Evolutionary conservation across 2,329 filamentous ascomycete species (phyloP), one percentile per base, ranked within the genome.

Genomic region (Fusarium luffae): DNA sequence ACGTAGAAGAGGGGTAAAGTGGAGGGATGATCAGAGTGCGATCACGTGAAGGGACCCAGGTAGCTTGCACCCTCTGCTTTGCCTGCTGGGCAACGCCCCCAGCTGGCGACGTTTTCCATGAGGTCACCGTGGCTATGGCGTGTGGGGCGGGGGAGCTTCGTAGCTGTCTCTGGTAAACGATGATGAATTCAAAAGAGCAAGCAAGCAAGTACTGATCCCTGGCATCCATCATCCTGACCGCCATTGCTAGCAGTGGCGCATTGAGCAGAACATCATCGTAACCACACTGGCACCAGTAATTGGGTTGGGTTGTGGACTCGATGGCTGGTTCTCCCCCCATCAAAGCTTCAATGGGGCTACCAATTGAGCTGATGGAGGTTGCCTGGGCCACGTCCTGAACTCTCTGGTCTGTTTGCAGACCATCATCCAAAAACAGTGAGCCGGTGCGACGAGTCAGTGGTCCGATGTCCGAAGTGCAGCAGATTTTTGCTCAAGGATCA

Each of bases 21-120:
- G 63, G 70, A 47, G 60, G 60, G 40, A 59, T 66, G 66, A 68
- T 63, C 47, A 46, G 61, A 52, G 48, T 30, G 34, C 56, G 32
- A 64, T 80, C 78, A 79, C 77, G 77, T 80, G 78, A 64, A 55
- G 40, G 32, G 50, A 66, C 51, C 55, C 57, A 41, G 54, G 50
- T 66, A 74, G 70, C 73, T 61, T 56, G 56, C 47, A 54, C 65
- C 52, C 34, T 13, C 44, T 66, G 19, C 56, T 66, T 66, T 66
- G 48, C 52, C 55, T 57, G 60, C n/a, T 52, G 23, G 19, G 49
- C 34, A 52, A 27, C 49, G 18, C 34, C 49, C 49, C 13, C 42
- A 47, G 46, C 41, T 54, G 32, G 34, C 42, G 32, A 59, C 54
- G 46, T 57, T 61, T 60, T 32, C 66, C 70, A 75, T 75, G 73